phyloP scores from a whole-genome alignment of 768 basidiomycete genomes.

The Trametes cinnabarina region DNA sequence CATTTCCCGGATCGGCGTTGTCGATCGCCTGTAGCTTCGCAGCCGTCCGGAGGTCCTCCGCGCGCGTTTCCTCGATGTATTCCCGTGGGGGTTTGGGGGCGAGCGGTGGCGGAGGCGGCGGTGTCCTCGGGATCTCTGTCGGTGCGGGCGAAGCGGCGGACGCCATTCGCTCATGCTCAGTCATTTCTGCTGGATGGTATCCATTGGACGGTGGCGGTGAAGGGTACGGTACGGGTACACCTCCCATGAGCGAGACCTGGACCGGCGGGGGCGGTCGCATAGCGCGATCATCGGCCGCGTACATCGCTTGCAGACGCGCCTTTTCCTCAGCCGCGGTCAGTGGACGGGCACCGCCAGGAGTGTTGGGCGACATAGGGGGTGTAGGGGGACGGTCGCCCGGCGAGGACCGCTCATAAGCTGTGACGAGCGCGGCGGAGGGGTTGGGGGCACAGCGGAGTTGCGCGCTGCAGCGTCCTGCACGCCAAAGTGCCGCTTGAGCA shows the following conservation, averaged over 20 bases:
- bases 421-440: slow-evolving; percentile 24
- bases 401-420: slow-evolving; percentile 23
- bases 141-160: neutral
- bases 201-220: slow-evolving; percentile 19
- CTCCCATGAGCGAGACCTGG: neutral
- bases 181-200: slow-evolving; percentile 4
- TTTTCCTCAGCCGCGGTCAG: slow-evolving; percentile 81
- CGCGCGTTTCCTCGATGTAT: slow-evolving; percentile 80
- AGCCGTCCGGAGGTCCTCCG: slow-evolving; percentile 63
- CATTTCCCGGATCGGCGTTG: slow-evolving; percentile 18
- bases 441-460: slow-evolving; percentile 21
- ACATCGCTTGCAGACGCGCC: slow-evolving; percentile 61
- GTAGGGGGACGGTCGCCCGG: slow-evolving; percentile 31
- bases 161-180: neutral
- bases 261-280: slow-evolving; percentile 10
- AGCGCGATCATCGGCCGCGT: slow-evolving; percentile 50
- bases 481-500: slow-evolving; percentile 31
- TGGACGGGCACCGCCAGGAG: slow-evolving; percentile 28
- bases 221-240: slow-evolving; percentile 10
- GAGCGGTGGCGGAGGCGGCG: slow-evolving; percentile 63
- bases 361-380: slow-evolving; percentile 32
- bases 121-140: slow-evolving; percentile 8
- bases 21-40: slow-evolving; percentile 30
- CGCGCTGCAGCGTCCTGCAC: slow-evolving; percentile 30
- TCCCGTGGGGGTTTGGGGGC: slow-evolving; percentile 74